These are phyloP conservation scores for Candolleomyces efflorescens DNA, from an alignment of 768 basidiomycete species.

Conservation along the genomic window DNA sequence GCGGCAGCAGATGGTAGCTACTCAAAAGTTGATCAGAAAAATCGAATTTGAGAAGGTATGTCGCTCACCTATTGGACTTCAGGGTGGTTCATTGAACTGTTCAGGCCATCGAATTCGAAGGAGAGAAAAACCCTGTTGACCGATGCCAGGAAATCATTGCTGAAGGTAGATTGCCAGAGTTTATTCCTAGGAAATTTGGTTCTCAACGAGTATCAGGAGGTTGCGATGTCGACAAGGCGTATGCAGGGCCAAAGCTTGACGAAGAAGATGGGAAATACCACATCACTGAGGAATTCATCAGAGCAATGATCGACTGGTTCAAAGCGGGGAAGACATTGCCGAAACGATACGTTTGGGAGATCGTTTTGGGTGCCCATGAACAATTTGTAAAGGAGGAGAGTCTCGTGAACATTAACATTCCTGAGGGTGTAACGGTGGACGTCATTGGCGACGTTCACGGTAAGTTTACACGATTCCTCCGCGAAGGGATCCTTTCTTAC, in stretches of 20 bases:
- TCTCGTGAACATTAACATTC: constrained; percentile 70
- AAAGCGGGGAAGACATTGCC: constrained; percentile 92
- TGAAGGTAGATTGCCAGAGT: constrained; percentile 46
- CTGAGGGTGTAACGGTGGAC: constrained; percentile 79
- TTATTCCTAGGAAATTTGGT: not conserved
- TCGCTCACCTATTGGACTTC: not conserved
- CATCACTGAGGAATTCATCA: constrained; percentile 77
- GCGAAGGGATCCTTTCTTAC: constrained; percentile 1
- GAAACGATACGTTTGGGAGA: constrained; percentile 92
- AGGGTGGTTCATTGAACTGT: not conserved
- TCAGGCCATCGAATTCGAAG: constrained; percentile 90
- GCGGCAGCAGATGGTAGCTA: constrained; percentile 74
- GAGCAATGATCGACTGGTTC: constrained; percentile 86
- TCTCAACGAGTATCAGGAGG: constrained; percentile 42
- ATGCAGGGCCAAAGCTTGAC: constrained; percentile 70
- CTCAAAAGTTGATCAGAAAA: constrained; percentile 85
- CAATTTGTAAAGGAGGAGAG: constrained; percentile 75
- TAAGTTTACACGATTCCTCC: constrained; percentile 25
- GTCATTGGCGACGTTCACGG: constrained; percentile 97
- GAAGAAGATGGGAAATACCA: constrained; percentile 61
- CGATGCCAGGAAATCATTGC: constrained; percentile 76
- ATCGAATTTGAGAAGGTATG: constrained; percentile 91
- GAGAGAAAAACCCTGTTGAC: constrained; percentile 74
- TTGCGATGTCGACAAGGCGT: constrained; percentile 71
- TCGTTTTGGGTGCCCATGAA: constrained; percentile 80